Base-by-base conservation (phyloP, 73 alveolate species). In the Paramecium primaurelia region DNA sequence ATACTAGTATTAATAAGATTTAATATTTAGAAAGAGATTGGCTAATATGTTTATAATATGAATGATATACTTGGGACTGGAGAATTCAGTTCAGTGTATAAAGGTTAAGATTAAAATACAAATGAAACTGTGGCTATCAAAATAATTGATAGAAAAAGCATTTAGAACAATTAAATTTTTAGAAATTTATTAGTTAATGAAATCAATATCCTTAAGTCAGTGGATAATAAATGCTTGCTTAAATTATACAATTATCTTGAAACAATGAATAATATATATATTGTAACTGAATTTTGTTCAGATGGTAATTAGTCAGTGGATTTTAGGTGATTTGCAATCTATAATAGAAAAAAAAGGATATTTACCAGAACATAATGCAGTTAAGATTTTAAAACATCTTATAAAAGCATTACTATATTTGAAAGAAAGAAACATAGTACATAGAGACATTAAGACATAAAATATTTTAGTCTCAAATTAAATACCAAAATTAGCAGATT, bases 401-500 rank as follows among this genome's bases (percentile, higher is more conserved):
- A 83, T 89, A 4, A 83, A 89, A 71, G 94, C 92, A 22, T 73
- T 89, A 22, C 71, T 71, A 0, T 77, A 89, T 32, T 34, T 89
- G 20, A 71, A 25, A 4, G 71, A 73, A 25, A 18, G 49, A 32
- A 89, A 89, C 12, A 93, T 93, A 5, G 86, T 93, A 58, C 93
- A 93, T 80, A 89, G 96, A 59, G 96, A 93, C 26, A 86, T 93
- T 10, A 93, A 93, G 42, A 93, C 96, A 38, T 86, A 69, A 49
- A 93, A 93, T 92, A 85, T 93, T n/a, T 83, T 93, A 77, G 77
- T 93, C 16, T 89, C 92, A 28, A 92, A 93, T 54, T 71, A 92
- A n/a, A 75, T 89, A 36, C 93, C 93, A 0, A 93, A 93, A 64
- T 44, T 93, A 1, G 93, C 92, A 9, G 96, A 93, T 93, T 93